Evolutionary conservation across 768 basidiomycete species (phyloP), one percentile per base, ranked within the genome.

Genomic region (Dentipellis fragilis): DNA sequence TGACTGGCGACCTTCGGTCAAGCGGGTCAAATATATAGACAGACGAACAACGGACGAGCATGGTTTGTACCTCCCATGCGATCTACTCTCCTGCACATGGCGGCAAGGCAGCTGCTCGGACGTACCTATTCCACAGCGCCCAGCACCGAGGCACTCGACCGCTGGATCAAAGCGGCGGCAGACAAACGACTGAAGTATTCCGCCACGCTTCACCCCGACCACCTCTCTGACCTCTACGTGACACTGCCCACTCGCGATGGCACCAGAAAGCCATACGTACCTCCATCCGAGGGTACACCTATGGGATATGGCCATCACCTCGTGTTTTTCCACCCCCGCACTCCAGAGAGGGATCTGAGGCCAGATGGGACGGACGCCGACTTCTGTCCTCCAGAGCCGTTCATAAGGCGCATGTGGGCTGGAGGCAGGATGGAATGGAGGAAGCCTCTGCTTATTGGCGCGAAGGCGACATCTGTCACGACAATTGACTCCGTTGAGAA

Each of bases 361-460:
- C 61, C 72, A n/a, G 87, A 89, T 62, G 87, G 85, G 14, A 89
- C 87, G 11, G 87, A 87, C 52, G 73, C 77, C 1, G 80, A 84
- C 49, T 82, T 87, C 52, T 82, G 82, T 60, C 85, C 87, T 1
- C 87, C 87, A 0, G 71, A 76, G 51, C 87, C 87, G 2, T 89
- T 87, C 69, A 78, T 80, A 23, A 75, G 83, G 55, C 73, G 87
- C n/a, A 90, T 89, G 88, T 90, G 87, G 87, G 86, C 85, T 2
- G 77, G 84, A 19, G 88, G 87, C 3, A 76, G 69, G 62, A 81
- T 89, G 65, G 71, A 68, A 23, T 90, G 85, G 85, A 74, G 81
- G 34, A 66, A 68, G 37, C 76, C 77, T 0, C 66, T 90, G 57
- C 60, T 73, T 45, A 72, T 84, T 35, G 87, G 86, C 10, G 71